Percentiles rank a stretch among this genome's conserved stretches.
Conservation (phyloP, 106 monocot genomes). For the Hemerocallis citrina region DNA sequence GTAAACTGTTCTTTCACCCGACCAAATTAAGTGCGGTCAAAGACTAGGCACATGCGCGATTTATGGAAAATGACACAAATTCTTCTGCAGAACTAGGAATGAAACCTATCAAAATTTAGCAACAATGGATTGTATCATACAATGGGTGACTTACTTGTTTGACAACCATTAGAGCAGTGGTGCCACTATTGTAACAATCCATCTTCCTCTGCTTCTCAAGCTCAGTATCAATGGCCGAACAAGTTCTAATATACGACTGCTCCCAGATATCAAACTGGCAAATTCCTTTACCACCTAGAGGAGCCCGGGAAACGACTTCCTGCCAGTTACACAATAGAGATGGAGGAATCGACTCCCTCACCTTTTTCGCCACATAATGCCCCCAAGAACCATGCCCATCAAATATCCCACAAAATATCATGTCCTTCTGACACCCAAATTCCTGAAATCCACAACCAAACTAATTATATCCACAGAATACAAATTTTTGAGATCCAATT, state of each 20-base stretch:
- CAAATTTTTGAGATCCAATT: too few relatives aligned
- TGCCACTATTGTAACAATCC: slow-evolving; percentile 75
- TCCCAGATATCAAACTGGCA: slow-evolving; percentile 63
- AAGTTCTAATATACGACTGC: slow-evolving; percentile 52
- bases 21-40: too few relatives aligned
- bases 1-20: too few relatives aligned
- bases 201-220: slow-evolving; percentile 36
- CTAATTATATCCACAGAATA: too few relatives aligned
- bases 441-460: slow-evolving; percentile 48
- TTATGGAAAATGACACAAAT: too few relatives aligned
- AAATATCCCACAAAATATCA: slow-evolving; percentile 79
- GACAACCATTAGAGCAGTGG: slow-evolving; percentile 73
- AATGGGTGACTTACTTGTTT: slow-evolving; percentile 85
- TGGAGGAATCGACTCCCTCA: slow-evolving; percentile 56
- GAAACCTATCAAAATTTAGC: too few relatives aligned
- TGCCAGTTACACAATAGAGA: slow-evolving; percentile 79
- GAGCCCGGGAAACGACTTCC: slow-evolving; percentile 41
- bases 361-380: slow-evolving; percentile 65
- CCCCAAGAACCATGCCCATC: slow-evolving; percentile 97
- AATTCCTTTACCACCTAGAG: slow-evolving; percentile 14
- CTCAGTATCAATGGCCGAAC: slow-evolving; percentile 59
- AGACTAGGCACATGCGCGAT: too few relatives aligned
- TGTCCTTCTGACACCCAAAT: slow-evolving; percentile 81
- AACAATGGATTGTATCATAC: too few relatives aligned
- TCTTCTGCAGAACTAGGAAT: too few relatives aligned